Percentiles rank a stretch among this genome's conserved stretches.
Evolutionary conservation across 805 yeast species (phyloP).

Genomic region (Metschnikowia santaceciliae): DNA sequence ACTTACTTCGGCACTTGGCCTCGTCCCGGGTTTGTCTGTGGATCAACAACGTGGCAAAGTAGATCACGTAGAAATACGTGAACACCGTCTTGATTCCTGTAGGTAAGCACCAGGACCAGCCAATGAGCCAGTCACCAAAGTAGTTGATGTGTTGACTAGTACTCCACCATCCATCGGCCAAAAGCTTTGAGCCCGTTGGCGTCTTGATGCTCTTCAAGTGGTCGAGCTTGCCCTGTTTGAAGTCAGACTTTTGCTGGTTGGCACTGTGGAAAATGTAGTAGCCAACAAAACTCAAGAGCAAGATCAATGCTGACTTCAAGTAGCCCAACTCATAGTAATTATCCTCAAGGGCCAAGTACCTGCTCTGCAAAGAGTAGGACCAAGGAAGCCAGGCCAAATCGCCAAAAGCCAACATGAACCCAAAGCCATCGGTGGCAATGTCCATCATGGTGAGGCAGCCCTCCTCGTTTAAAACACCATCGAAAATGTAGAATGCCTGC

Average conservation of each 20-base stretch:
- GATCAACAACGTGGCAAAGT: slow-evolving; percentile 74
- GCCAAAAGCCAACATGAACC: slow-evolving; percentile 93
- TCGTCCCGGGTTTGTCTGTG: slow-evolving; percentile 94
- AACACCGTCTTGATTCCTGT: slow-evolving; percentile 78
- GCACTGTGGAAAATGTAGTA: slow-evolving; percentile 79
- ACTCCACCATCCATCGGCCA: slow-evolving; percentile 97
- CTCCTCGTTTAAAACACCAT: slow-evolving; percentile 88
- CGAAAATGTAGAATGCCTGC: slow-evolving; percentile 81
- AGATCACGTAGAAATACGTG: slow-evolving; percentile 82
- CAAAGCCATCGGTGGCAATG: slow-evolving; percentile 93
- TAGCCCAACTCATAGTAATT: slow-evolving; percentile 55
- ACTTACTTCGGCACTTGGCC: slow-evolving; percentile 80
- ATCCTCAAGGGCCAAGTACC: slow-evolving; percentile 60
- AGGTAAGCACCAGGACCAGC: slow-evolving; percentile 88
- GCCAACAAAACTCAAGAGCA: slow-evolving; percentile 55
- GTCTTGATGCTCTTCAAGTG: slow-evolving; percentile 67
- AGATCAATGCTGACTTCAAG: slow-evolving; percentile 35
- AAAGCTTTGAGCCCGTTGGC: slow-evolving; percentile 69
- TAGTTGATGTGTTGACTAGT: slow-evolving; percentile 89
- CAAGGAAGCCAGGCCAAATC: slow-evolving; percentile 92
- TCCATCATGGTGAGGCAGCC: slow-evolving; percentile 94
- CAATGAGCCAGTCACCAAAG: slow-evolving; percentile 91
- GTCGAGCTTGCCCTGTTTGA: slow-evolving; percentile 71
- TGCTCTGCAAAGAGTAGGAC: slow-evolving; percentile 80
- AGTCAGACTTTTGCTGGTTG: slow-evolving; percentile 79